Evolutionary conservation across 2,329 filamentous ascomycete genomes (phyloP), one percentile per base, ranked within the genome.

Genomic region (Nigrograna mackinnonii): DNA sequence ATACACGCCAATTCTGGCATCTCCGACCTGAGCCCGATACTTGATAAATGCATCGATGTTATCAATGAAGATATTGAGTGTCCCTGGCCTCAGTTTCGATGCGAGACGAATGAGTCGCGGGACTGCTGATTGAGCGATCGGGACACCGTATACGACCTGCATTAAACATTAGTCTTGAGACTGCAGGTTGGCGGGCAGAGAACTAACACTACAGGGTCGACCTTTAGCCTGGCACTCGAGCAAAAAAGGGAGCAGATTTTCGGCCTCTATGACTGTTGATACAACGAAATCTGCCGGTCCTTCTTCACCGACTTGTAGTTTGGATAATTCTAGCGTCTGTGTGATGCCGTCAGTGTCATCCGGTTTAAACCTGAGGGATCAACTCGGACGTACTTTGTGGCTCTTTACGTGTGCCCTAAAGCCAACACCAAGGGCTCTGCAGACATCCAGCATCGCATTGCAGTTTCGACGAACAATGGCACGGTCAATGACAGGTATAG

Each of bases 331-430:
- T 5, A 74, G 71, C 1, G 87, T 90, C 84, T 87, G 19, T 35
- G 6, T 13, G 17, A 20, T 37, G 26, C 14, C 19, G 17, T 13
- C 7, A 12, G n/a, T n/a, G n/a, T 4, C 4, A 35, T 14, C 13
- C 11, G 11, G 13, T 16, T n/a, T 4, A 13, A 4, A 13, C 5
- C 16, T 16, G 3, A n/a, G 11, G 16, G 32, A 40, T 30, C 16
- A 22, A 37, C 1, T 14, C 5, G 33, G 11, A 41, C 58, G 41
- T 67, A 85, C 86, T 74, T 94, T 94, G 66, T 94, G 89, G 17
- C 87, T 91, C 70, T 94, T 94, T 46, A 92, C 82, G 64, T 94
- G 89, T 1, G 86, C 84, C 44, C 89, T 76, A 73, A 89, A 92
- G 5, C 77, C 78, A 18, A 91, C 74, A 0, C 77, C 73, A 12